Base-by-base conservation (phyloP, 2,329 filamentous ascomycete genomes). In the Bipolaris zeicola region DNA sequence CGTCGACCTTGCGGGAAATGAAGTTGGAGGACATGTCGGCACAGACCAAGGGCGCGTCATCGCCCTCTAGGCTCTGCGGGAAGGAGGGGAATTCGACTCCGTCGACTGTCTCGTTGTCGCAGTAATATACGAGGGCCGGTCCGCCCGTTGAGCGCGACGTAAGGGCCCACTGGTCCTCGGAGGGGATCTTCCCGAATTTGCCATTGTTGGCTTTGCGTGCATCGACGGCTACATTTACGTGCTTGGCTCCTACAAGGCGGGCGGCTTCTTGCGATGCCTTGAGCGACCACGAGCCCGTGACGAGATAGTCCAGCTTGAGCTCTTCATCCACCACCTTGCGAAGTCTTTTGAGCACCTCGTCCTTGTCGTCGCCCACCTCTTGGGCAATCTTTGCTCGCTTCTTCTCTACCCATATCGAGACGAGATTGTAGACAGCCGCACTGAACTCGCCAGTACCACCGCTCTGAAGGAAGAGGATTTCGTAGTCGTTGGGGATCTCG, bases 21-120 rank as follows among this genome's bases (percentile, higher is more conserved):
- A 98, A 96, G 77, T 97, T 98, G 57, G 91, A 96, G 44, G 86
- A 90, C 90, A 98, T 96, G 76, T 98, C 94, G 18, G 91, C 92
- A 5, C 96, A 89, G 5, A 98, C 89, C 57, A 96, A 85, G 31
- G 75, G 74, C 1, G 88, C 87, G 48, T 88, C 83, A 7, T 87
- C 87, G 47, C 87, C 84, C 46, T 85, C 83, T 22, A 96, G 81
- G 6, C 77, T 75, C 61, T 87, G 79, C 22, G 94, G 94, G 70
- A 90, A 88, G 3, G 68, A 77, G 5, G 89, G 91, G 66, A 96
- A 96, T 73, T 98, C 94, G 16, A 98, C 92, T 33, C 93, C 93
- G 69, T 96, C 92, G 5, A 96, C 91, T 0, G 92, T 96, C 81
- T 98, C 93, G 68, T 98, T 98, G 76, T 93, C 90, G 76, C 94